These are phyloP conservation scores for Wickerhamiella qilinensis DNA, from an alignment of 805 yeast species.

Conservation along the genomic window DNA sequence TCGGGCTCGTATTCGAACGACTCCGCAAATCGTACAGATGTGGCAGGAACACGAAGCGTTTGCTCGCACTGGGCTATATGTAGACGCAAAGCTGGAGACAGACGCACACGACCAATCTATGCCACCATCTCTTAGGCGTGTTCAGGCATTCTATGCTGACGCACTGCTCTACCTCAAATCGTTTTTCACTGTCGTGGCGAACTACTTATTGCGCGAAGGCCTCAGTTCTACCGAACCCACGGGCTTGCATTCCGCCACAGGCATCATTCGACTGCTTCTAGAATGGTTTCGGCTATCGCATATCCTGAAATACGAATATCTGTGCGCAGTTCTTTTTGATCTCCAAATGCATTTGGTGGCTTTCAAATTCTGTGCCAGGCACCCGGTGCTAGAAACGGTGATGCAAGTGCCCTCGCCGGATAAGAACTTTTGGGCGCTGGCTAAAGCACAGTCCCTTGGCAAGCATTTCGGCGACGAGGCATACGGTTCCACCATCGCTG, in stretches of 20 bases:
- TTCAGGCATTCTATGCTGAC: slow-evolving; percentile 42
- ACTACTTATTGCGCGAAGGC: slow-evolving; percentile 37
- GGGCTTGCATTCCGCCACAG: slow-evolving; percentile 10
- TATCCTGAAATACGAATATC: slow-evolving; percentile 59
- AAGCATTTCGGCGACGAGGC: background rate
- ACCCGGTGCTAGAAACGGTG: slow-evolving; percentile 11
- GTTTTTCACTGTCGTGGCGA: slow-evolving; percentile 45
- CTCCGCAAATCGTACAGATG: slow-evolving; percentile 52
- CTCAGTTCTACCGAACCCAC: slow-evolving; percentile 9
- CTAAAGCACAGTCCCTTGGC: background rate
- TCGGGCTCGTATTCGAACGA: slow-evolving; percentile 42
- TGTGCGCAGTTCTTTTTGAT: slow-evolving; percentile 60
- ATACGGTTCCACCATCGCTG: background rate
- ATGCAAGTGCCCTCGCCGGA: slow-evolving; percentile 3
- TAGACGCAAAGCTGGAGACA: slow-evolving; percentile 33
- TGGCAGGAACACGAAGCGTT: slow-evolving; percentile 57
- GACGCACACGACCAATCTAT: slow-evolving; percentile 17
- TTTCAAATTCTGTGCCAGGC: slow-evolving; percentile 20
- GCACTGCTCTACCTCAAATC: slow-evolving; percentile 44
- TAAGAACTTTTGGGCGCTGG: background rate
- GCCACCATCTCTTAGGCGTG: slow-evolving; percentile 31
- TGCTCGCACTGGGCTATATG: slow-evolving; percentile 41
- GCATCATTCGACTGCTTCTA: slow-evolving; percentile 25
- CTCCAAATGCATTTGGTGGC: slow-evolving; percentile 34
- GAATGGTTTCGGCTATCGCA: slow-evolving; percentile 74